Evolutionary conservation across 179 eudicot species (phyloP), one percentile per base, ranked within the genome.

Genomic region (Drosera spatulata): DNA sequence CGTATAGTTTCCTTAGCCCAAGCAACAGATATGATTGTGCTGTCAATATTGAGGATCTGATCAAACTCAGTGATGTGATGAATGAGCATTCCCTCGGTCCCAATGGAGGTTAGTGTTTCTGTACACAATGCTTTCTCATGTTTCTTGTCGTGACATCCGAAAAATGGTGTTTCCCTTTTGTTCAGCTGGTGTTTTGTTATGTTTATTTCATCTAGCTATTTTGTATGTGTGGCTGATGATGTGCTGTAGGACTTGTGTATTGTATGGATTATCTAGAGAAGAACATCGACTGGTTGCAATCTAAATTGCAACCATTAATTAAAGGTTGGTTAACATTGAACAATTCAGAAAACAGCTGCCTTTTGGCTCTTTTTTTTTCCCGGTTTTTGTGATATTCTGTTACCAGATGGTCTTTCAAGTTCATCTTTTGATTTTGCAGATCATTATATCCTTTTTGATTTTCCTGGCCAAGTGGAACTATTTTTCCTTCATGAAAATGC

Each of bases 251-350:
- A 64, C 97, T 93, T 58, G 84, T 89, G 22, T 93, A 93, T 71
- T 93, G 99, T 75, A 86, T 93, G 99, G 99, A 93, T 73, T 93
- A 81, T 81, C 66, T 93, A 69, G 99, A 90, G 81, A 93, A 90
- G 76, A 93, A 93, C 75, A 77, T 89, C 53, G 99, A 89, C 73
- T 86, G 99, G 97, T 74, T 93, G 77, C 79, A 86, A 67, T 68
- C 95, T 71, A 93, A 81, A 76, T 69, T 93, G 78, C 72, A 86
- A 69, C 97, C 97, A 58, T 84, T 89, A 67, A 67, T 89, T 63
- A 89, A 90, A 82, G 99, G 99, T 93, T 76, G 50, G 71, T 68
- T 6, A 56, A 52, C 10, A 13, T 42, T 38, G 4, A 37, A 46
- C 13, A 39, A 15, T 59, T 38, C 6, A 9, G 15, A 41, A 48